Evolutionary conservation across 2,329 filamentous ascomycete genomes (phyloP).

Genomic region (Xylogone sp.): DNA sequence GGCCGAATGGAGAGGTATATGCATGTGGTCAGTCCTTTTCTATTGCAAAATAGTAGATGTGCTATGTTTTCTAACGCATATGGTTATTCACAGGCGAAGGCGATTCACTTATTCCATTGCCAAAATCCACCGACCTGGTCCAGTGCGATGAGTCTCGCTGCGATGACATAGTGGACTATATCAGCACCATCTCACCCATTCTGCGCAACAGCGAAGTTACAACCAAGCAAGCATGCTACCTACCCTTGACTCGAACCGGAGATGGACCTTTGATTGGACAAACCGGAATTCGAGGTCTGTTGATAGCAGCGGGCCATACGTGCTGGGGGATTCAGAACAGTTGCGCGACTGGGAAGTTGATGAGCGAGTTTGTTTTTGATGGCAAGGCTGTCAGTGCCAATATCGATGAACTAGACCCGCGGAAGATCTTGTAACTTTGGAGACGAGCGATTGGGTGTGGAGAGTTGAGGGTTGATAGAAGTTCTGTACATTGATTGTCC

Average conservation of each 20-base stretch:
- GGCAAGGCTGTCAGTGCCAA: conserved; percentile 65
- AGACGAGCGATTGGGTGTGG: no score
- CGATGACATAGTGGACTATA: conserved; percentile 80
- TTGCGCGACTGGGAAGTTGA: conserved; percentile 77
- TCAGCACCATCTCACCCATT: conserved; percentile 60
- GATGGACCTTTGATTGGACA: conserved; percentile 74
- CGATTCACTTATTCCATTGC: conserved; percentile 71
- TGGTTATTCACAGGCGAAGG: conserved; percentile 57
- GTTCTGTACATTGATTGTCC: no score
- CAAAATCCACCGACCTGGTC: conserved; percentile 71
- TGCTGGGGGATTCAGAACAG: conserved; percentile 99
- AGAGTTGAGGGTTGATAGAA: no score
- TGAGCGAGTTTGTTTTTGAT: conserved; percentile 76
- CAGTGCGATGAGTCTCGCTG: conserved; percentile 71
- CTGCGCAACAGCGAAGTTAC: conserved; percentile 67
- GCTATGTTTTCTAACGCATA: not conserved
- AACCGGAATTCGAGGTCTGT: conserved; percentile 69
- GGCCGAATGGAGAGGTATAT: conserved; percentile 86
- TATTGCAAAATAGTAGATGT: no score
- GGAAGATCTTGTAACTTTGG: conserved; percentile 47
- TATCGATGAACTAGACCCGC: conserved; percentile 63
- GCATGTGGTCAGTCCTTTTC: conserved; percentile 78
- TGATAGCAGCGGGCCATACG: conserved; percentile 85
- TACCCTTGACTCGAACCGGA: conserved; percentile 54
- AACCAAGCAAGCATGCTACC: conserved; percentile 84